Evolutionary conservation across 768 basidiomycete genomes (phyloP).

Genomic region (Tephrocybe sp.): DNA sequence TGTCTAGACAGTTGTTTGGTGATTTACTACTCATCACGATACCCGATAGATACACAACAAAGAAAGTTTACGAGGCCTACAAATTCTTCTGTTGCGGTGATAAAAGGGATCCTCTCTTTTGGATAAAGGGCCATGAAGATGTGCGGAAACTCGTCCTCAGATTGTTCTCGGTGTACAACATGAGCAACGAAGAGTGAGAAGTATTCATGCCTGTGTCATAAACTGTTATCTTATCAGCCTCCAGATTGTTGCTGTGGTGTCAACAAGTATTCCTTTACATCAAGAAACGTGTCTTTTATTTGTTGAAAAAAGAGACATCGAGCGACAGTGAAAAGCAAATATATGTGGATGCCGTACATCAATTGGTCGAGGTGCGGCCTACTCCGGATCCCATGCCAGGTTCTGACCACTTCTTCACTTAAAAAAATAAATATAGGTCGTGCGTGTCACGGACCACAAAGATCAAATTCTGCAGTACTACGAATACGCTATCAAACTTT

Average conservation of each 20-base stretch:
- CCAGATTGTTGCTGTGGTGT: constrained; percentile 11
- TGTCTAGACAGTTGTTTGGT: background rate
- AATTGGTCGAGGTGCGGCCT: constrained; percentile 10
- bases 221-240: background rate
- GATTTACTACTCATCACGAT: background rate
- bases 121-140: constrained; percentile 7
- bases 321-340: background rate
- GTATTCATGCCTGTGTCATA: background rate
- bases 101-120: background rate
- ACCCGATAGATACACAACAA: background rate
- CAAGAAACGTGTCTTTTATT: background rate
- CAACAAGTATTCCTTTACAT: constrained; percentile 6
- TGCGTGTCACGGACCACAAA: constrained; percentile 8
- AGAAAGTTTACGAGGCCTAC: constrained; percentile 6
- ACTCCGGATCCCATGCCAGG: background rate
- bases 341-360: constrained; percentile 11
- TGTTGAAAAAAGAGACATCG: background rate
- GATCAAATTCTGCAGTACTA: constrained; percentile 4
- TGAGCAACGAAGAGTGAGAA: constrained; percentile 4
- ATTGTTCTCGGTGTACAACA: background rate
- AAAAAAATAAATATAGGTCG: constrained; percentile 8
- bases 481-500: constrained; percentile 10
- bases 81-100: background rate
- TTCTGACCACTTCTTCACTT: background rate
- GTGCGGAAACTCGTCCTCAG: background rate